These are phyloP conservation scores for Rhexocercosporidium sp. DNA, from an alignment of 2,329 filamentous ascomycete species.

Conservation along the genomic window DNA sequence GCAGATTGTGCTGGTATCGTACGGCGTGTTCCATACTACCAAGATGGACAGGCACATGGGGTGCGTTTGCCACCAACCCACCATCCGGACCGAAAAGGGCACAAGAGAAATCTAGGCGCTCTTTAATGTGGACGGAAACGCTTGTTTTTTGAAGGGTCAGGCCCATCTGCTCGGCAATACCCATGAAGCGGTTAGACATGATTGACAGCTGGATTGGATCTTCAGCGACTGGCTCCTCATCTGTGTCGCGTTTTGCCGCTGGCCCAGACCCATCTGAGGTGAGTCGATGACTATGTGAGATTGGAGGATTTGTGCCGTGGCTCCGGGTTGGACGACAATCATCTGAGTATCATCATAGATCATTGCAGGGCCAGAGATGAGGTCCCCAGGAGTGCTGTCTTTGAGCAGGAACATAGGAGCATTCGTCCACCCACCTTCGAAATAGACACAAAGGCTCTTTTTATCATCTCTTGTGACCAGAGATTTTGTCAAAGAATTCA, in stretches of 20 bases:
- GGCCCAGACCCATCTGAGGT: background rate
- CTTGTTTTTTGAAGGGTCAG: conserved; percentile 77
- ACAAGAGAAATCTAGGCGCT: conserved; percentile 53
- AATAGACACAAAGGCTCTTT: too few species aligned
- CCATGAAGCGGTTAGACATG: conserved; percentile 82
- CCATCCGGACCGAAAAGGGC: conserved; percentile 78
- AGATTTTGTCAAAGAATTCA: too few species aligned
- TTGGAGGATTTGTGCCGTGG: too few species aligned
- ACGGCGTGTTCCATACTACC: conserved; percentile 70
- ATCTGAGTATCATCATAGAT: too few species aligned
- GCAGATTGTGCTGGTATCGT: conserved; percentile 75
- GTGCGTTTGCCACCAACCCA: conserved; percentile 77
- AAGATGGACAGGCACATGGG: conserved; percentile 78
- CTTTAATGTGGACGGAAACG: conserved; percentile 68
- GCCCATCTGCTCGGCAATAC: conserved; percentile 83
- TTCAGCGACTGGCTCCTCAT: conserved; percentile 56
- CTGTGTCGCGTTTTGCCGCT: conserved; percentile 43
- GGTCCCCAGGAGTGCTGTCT: too few species aligned
- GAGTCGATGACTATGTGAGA: too few species aligned
- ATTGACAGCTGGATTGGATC: conserved; percentile 78
- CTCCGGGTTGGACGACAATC: too few species aligned
- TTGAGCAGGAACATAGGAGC: too few species aligned
- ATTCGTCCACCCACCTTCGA: too few species aligned
- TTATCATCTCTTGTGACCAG: too few species aligned
- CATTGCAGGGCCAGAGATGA: too few species aligned